phyloP scores from a whole-genome alignment of 192 early-diverging fungal species.

The Dissophora ornata region DNA sequence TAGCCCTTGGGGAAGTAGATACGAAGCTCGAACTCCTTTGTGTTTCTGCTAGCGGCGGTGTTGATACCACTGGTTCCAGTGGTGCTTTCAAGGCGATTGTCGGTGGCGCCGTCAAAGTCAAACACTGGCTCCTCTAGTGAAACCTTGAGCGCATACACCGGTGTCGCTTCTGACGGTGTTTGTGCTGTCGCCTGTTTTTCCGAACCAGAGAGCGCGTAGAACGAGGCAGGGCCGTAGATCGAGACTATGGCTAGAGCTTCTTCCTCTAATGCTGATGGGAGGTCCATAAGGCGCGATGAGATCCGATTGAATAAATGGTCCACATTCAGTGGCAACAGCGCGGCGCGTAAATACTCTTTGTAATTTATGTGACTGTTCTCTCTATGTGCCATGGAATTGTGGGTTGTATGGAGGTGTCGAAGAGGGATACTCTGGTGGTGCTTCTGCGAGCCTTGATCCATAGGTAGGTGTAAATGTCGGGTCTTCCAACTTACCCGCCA shows the following conservation, averaged over 20 bases:
- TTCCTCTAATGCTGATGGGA: slow-evolving; percentile 42
- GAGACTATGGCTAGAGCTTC: slow-evolving; percentile 56
- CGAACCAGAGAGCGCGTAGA: slow-evolving; percentile 14
- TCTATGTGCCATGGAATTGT: too few species aligned
- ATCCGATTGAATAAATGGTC: too few species aligned
- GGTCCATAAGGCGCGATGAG: slow-evolving; percentile 22
- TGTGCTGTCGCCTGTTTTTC: not conserved
- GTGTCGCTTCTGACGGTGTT: not conserved
- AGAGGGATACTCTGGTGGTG: too few species aligned
- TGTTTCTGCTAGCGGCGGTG: too few species aligned
- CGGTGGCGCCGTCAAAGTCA: slow-evolving; percentile 40
- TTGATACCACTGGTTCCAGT: not conserved
- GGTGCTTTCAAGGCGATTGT: not conserved
- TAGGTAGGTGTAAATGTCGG: too few species aligned
- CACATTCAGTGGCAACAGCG: too few species aligned
- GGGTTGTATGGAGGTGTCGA: too few species aligned
- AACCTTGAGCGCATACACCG: slow-evolving; percentile 47
- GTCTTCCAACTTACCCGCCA: too few species aligned
- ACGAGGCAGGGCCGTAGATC: slow-evolving; percentile 52
- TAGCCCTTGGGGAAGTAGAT: slow-evolving; percentile 63
- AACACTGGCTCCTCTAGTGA: slow-evolving; percentile 53
- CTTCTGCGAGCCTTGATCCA: too few species aligned
- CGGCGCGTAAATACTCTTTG: too few species aligned
- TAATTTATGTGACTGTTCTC: too few species aligned
- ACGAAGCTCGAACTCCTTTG: slow-evolving; percentile 39